Percentiles rank a stretch among this genome's conserved stretches.
These are phyloP conservation scores for Mortierella sp. DNA, from an alignment of 371 early-diverging fungal species.

Conservation along the genomic window DNA sequence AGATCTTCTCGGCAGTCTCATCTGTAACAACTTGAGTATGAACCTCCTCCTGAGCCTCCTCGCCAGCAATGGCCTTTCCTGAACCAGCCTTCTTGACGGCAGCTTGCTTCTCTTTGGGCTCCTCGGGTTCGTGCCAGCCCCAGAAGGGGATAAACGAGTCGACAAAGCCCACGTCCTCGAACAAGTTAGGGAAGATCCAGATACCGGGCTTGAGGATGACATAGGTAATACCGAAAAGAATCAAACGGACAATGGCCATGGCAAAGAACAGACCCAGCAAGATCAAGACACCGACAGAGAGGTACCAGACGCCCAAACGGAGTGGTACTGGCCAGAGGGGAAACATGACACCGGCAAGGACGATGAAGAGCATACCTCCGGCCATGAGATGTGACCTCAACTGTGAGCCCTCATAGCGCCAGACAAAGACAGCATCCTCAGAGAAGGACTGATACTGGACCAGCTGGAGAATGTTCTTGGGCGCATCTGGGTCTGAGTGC, in stretches of 20 bases:
- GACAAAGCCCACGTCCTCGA: constrained; percentile 98
- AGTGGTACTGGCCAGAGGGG: constrained; percentile 97
- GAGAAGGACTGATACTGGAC: constrained; percentile 78
- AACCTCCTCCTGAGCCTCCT: constrained; percentile 38
- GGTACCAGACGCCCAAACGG: constrained; percentile 90
- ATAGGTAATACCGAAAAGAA: constrained; percentile 89
- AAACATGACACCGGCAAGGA: constrained; percentile 96
- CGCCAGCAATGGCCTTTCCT: constrained; percentile 23
- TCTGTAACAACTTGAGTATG: constrained; percentile 61
- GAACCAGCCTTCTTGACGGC: constrained; percentile 15
- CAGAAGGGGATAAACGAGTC: constrained; percentile 98
- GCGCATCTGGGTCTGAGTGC: constrained; percentile 67
- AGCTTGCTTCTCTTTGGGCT: constrained; percentile 30
- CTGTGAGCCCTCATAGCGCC: constrained; percentile 95
- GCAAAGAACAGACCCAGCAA: constrained; percentile 94
- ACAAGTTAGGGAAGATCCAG: constrained; percentile 99
- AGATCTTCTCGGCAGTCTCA: constrained; percentile 41
- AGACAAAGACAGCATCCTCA: constrained; percentile 94
- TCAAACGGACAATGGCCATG: constrained; percentile 90
- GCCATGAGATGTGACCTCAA: constrained; percentile 82
- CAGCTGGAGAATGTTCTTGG: constrained; percentile 68
- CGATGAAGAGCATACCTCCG: constrained; percentile 78
- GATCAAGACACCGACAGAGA: constrained; percentile 88
- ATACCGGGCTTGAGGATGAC: constrained; percentile 88
- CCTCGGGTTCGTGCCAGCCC: constrained; percentile 86